These are phyloP conservation scores for Salix udensis DNA, from an alignment of 345 rosid genomes.

Conservation along the genomic window DNA sequence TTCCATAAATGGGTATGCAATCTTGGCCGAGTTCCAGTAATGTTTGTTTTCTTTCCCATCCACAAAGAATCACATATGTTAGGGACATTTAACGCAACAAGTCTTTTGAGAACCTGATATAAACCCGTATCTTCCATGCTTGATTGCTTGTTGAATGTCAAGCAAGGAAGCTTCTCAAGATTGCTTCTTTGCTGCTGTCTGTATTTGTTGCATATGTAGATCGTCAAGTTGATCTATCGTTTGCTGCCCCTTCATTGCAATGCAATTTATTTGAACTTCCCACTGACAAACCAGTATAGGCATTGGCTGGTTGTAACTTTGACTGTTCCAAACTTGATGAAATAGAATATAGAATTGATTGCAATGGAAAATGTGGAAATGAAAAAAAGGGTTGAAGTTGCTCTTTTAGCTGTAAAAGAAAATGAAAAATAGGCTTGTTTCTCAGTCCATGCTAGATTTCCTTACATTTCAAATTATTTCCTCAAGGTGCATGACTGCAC, in stretches of 20 bases:
- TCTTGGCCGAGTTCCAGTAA: slow-evolving; percentile 2
- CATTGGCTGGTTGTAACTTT: neutral
- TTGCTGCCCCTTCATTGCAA: neutral
- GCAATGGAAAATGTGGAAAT: neutral
- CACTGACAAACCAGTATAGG: neutral
- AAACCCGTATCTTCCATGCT: neutral
- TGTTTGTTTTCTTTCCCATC: neutral
- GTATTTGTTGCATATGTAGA: neutral
- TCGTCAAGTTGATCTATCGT: neutral
- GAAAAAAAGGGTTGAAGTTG: neutral
- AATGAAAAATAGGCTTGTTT: neutral
- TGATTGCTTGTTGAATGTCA: neutral
- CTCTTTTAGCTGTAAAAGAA: neutral
- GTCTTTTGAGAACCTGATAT: neutral
- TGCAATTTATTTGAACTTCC: neutral
- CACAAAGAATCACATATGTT: neutral
- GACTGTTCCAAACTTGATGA: neutral
- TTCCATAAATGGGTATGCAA: slow-evolving; percentile 91
- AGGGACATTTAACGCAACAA: neutral
- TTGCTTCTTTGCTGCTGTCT: neutral
- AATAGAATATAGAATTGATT: neutral
- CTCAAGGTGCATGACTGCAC: neutral
- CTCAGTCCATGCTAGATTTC: neutral
- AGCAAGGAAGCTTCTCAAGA: neutral
- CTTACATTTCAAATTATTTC: neutral